phyloP scores from a whole-genome alignment of 768 basidiomycete species.

The Erythrobasidium yunnanense region DNA sequence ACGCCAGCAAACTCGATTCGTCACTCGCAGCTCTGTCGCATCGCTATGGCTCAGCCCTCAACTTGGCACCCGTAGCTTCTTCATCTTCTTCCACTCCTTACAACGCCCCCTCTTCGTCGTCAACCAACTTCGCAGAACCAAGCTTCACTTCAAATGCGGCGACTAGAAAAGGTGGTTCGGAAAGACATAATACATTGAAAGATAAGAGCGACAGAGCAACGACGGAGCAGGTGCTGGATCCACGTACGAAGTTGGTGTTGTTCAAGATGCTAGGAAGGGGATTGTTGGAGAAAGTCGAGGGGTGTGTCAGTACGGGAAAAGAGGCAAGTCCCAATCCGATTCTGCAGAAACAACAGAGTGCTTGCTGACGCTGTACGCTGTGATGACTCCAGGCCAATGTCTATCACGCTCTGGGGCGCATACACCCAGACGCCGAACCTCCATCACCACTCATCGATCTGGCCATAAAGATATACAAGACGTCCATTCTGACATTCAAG shows the following conservation, averaged over 20 bases:
- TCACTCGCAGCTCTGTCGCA: constrained; percentile 59
- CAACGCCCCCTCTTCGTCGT: background rate
- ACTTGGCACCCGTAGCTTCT: constrained; percentile 62
- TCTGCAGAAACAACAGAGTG: background rate
- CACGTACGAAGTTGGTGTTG: constrained; percentile 81
- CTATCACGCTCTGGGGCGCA: constrained; percentile 66
- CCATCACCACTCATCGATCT: constrained; percentile 48
- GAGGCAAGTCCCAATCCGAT: constrained; percentile 52
- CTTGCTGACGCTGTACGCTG: background rate
- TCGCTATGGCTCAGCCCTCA: constrained; percentile 64
- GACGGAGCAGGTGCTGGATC: constrained; percentile 90
- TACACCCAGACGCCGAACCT: constrained; percentile 36
- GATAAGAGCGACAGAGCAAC: constrained; percentile 96
- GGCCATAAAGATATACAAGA: constrained; percentile 96
- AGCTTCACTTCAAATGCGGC: constrained; percentile 47
- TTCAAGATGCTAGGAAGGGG: constrained; percentile 93
- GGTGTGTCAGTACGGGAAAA: constrained; percentile 95
- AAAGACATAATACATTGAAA: constrained; percentile 63
- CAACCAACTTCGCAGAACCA: constrained; percentile 39
- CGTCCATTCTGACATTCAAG: constrained; percentile 93
- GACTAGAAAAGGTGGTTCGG: constrained; percentile 83
- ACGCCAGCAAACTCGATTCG: constrained; percentile 52
- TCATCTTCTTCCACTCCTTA: constrained; percentile 46
- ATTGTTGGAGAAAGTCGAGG: constrained; percentile 78
- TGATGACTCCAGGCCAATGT: constrained; percentile 66